phyloP scores from a whole-genome alignment of 192 early-diverging fungal genomes.

The Dissophora globulifera region DNA sequence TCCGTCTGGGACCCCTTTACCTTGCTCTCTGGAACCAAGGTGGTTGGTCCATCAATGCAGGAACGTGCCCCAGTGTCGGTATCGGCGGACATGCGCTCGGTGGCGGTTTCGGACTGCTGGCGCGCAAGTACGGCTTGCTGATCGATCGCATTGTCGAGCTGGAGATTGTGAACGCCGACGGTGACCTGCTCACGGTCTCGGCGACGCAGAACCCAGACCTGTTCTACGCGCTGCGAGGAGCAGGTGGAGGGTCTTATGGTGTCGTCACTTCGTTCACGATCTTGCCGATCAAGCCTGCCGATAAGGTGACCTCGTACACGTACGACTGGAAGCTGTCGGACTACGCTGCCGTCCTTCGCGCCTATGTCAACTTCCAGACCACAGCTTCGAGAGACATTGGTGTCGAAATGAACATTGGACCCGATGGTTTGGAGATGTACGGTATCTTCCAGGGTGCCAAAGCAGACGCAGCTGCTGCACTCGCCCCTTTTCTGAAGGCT shows the following conservation, averaged over 20 bases:
- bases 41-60: slow-evolving; percentile 57
- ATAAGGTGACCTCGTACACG: slow-evolving; percentile 29
- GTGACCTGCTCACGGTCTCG: slow-evolving; percentile 51
- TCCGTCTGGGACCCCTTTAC: slow-evolving; percentile 64
- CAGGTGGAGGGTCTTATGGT: slow-evolving; percentile 61
- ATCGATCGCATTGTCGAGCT: slow-evolving; percentile 59
- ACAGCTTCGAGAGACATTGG: slow-evolving; percentile 35
- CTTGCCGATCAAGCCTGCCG: slow-evolving; percentile 8
- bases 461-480: background rate
- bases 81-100: slow-evolving; percentile 65
- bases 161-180: slow-evolving; percentile 57
- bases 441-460: slow-evolving; percentile 43
- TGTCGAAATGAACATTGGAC: slow-evolving; percentile 44
- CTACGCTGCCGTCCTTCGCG: slow-evolving; percentile 6
- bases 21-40: slow-evolving; percentile 26
- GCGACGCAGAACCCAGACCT: slow-evolving; percentile 60
- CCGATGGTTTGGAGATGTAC: slow-evolving; percentile 28
- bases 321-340: slow-evolving; percentile 14
- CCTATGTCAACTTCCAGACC: slow-evolving; percentile 22
- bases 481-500: slow-evolving; percentile 20
- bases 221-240: slow-evolving; percentile 71
- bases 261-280: slow-evolving; percentile 55
- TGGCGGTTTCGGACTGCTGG: slow-evolving; percentile 64
- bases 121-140: slow-evolving; percentile 61
- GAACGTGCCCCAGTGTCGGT: slow-evolving; percentile 68